Evolutionary conservation across 768 basidiomycete species (phyloP).

Genomic region (Phlebiopsis gigantea): DNA sequence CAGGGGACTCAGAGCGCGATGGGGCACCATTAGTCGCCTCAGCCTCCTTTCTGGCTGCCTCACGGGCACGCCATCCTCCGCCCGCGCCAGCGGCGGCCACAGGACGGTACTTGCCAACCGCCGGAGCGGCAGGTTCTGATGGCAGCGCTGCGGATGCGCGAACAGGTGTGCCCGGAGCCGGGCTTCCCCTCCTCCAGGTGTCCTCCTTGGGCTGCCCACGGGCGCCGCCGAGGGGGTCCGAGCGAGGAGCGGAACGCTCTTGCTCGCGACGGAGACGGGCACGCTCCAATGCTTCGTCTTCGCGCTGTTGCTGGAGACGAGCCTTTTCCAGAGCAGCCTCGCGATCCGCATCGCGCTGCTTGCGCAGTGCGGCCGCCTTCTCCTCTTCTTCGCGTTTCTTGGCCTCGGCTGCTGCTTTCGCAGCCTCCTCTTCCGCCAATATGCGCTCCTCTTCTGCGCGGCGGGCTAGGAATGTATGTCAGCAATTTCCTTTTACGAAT

Average conservation of each 20-base stretch:
- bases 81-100: conserved; percentile 30
- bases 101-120: conserved; percentile 39
- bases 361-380: conserved; percentile 37
- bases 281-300: conserved; percentile 60
- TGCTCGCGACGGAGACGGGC: conserved; percentile 28
- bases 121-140: conserved; percentile 21
- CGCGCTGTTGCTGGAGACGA: conserved; percentile 55
- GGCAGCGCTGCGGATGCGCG: conserved; percentile 18
- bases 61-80: conserved; percentile 59
- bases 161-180: conserved; percentile 24
- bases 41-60: conserved; percentile 37
- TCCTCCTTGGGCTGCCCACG: conserved; percentile 13
- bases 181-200: conserved; percentile 20
- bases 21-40: conserved; percentile 25
- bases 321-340: conserved; percentile 49
- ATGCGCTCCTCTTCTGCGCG: conserved; percentile 49
- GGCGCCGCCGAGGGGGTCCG: conserved; percentile 15
- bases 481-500: background rate
- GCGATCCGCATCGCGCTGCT: conserved; percentile 45
- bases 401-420: conserved; percentile 41
- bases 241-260: background rate
- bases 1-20: conserved; percentile 34
- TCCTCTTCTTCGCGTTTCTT: conserved; percentile 61
- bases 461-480: background rate
- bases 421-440: conserved; percentile 38